phyloP scores from a whole-genome alignment of 2,329 filamentous ascomycete genomes.

The Coniosporium uncinatum region DNA sequence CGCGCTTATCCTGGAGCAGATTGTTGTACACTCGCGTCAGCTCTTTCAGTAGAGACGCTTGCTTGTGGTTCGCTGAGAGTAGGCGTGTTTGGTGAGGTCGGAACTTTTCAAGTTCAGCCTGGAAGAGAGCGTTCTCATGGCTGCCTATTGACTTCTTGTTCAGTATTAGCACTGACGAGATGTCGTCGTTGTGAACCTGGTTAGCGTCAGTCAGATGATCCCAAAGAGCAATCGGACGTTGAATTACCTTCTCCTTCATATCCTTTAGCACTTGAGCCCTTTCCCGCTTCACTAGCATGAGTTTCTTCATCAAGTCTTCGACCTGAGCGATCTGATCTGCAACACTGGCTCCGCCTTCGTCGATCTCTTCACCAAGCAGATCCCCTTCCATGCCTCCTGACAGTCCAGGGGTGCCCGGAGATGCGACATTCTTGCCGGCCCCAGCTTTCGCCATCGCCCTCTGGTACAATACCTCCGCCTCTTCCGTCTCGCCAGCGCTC shows the following conservation, averaged over 20 bases:
- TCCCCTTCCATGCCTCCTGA: constrained; percentile 57
- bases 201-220: background rate
- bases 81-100: constrained; percentile 87
- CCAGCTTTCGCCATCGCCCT: constrained; percentile 77
- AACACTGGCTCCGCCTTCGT: constrained; percentile 73
- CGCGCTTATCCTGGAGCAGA: constrained; percentile 88
- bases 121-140: constrained; percentile 88
- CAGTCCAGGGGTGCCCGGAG: constrained; percentile 40
- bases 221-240: background rate
- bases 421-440: constrained; percentile 55
- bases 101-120: constrained; percentile 97
- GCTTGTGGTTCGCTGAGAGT: constrained; percentile 92
- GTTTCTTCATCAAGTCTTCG: constrained; percentile 84
- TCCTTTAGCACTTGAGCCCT: constrained; percentile 91
- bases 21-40: constrained; percentile 82
- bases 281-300: constrained; percentile 90
- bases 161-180: constrained; percentile 92
- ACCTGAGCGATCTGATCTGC: constrained; percentile 85
- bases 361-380: constrained; percentile 88
- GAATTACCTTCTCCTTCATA: constrained; percentile 86
- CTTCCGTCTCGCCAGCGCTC: constrained; percentile 77
- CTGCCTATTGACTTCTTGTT: constrained; percentile 97
- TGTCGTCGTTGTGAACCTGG: constrained; percentile 93
- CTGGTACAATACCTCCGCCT: constrained; percentile 86
- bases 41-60: constrained; percentile 91